A percentile compares a stretch with the other conserved stretches of the same genome.
Conservation (phyloP, 139 green algal species). For the Chlamydomonas incerta region DNA sequence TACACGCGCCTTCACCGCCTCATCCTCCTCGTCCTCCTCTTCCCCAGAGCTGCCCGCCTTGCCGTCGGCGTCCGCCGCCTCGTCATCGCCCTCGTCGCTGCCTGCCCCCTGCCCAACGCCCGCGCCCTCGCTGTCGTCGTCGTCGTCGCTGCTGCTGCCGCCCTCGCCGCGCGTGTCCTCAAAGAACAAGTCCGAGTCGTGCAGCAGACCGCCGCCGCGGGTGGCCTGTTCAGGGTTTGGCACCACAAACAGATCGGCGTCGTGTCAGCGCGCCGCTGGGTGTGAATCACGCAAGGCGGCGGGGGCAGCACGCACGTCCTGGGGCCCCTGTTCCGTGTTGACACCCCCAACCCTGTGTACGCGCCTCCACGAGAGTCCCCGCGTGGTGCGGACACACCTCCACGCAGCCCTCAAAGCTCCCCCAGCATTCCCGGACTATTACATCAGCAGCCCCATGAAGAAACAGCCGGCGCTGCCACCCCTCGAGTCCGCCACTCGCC, state of each 20-base stretch:
- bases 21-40: background rate
- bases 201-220: background rate
- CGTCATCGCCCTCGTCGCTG: background rate
- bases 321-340: no score
- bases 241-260: no score
- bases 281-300: background rate
- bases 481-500: no score
- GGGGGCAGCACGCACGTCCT: background rate
- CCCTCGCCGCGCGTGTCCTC: conserved; percentile 29
- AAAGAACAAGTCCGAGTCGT: conserved; percentile 35
- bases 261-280: no score
- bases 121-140: background rate
- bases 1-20: background rate
- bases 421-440: no score
- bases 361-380: no score
- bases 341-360: no score
- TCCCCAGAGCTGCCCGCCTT: background rate
- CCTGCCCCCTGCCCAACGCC: background rate
- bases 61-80: background rate
- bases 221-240: conserved; percentile 3
- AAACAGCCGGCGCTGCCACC: no score
- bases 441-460: no score
- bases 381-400: no score
- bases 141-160: background rate
- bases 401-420: no score